Base-by-base conservation (phyloP, 78 protist genomes). In the Dictyostelium citrinum region DNA sequence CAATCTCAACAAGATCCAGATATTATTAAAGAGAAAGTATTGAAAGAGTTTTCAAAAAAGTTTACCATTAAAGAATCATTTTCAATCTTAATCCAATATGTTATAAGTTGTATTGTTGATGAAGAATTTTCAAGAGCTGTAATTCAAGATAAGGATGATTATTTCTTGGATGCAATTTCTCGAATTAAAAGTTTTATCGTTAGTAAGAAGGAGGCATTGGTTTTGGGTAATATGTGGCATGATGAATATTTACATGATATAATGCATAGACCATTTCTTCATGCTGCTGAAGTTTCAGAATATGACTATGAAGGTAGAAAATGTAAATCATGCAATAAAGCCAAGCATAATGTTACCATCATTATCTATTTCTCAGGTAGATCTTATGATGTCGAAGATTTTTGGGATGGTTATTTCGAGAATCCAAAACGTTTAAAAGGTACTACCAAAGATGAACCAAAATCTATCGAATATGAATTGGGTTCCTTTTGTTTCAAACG, bases 151-250 rank as follows among this genome's bases (percentile, higher is more conserved):
- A 29, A 75, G 11, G 68, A 74, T 33, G 76, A 76, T 39, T 35
- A 41, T 46, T 75, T 43, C 24, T 75, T 43, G 29, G 93, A 88
- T 27, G 61, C 85, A 41, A 31, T 88, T 8, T 3, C 49, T 4
- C 78, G 51, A 43, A 29, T 88, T 16, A 45, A 75, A 11, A 6
- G 20, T n/a, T 16, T 22, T 17, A 67, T 78, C 3, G 85, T 78
- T 1, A 35, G 74, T 20, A 88, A 67, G 41, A 88, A 88, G 35
- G 85, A 88, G 14, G 71, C 72, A 33, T 49, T 88, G 58, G 93
- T 88, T 29, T 4, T 78, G 6, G 71, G 93, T 49, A 88, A 80
- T 78, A 46, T 78, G 37, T 88, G 93, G 93, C 85, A 88, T 43
- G 39, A 51, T 8, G 49, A 61, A 20, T 88, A 45, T 46, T 27